A percentile compares a stretch with the other conserved stretches of the same genome.
phyloP scores from a whole-genome alignment of 495 filamentous ascomycete genomes.

The Hypoxylon subgilvum region DNA sequence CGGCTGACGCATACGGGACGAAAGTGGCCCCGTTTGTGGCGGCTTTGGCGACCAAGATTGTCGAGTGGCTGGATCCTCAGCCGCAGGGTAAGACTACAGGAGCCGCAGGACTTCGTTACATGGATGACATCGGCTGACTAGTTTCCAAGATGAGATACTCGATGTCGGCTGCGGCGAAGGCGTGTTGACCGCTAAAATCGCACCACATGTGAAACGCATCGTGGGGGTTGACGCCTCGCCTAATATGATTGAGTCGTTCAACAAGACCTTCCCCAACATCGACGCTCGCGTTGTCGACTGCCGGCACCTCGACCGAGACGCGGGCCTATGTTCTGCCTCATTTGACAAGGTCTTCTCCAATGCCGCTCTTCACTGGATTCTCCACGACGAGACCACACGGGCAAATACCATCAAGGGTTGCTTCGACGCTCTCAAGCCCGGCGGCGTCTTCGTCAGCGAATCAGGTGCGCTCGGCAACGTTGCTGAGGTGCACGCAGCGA shows the following conservation, averaged over 20 bases:
- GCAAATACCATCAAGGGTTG: too few relatives aligned
- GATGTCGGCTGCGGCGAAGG: conserved; percentile 13
- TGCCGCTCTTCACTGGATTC: too few relatives aligned
- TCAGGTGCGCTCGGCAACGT: too few relatives aligned
- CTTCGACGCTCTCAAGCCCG: too few relatives aligned
- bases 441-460: too few relatives aligned
- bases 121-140: neutral
- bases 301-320: conserved; percentile 5
- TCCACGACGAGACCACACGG: too few relatives aligned
- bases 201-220: conserved; percentile 13
- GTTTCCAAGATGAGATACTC: conserved; percentile 6
- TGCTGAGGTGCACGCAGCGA: too few relatives aligned
- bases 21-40: conserved; percentile 5
- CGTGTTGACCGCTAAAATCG: conserved; percentile 5
- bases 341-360: too few relatives aligned
- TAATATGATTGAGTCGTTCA: conserved; percentile 16
- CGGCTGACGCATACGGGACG: conserved; percentile 4
- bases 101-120: neutral
- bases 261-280: conserved; percentile 1
- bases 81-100: conserved; percentile 4
- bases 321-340: too few relatives aligned
- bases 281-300: conserved; percentile 10
- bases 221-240: conserved; percentile 6
- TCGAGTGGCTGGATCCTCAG: conserved; percentile 12
- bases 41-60: conserved; percentile 15